Conservation (phyloP, 768 basidiomycete genomes). For the Coprinopsis strossmayeri region DNA sequence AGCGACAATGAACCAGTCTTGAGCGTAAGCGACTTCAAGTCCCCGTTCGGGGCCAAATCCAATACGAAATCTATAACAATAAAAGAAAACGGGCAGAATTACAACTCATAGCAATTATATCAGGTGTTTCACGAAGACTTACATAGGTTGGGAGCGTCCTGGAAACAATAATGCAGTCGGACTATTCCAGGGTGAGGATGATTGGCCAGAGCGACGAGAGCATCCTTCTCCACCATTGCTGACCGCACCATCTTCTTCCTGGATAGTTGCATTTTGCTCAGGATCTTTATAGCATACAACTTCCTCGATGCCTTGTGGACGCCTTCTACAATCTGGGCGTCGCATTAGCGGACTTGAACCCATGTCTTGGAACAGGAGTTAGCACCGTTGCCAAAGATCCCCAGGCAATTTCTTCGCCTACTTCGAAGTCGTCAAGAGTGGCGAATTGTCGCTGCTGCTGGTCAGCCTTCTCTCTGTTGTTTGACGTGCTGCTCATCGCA, state of each 20-base stretch:
- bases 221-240: constrained; percentile 76
- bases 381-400: constrained; percentile 25
- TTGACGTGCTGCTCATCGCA: no score
- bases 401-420: constrained; percentile 24
- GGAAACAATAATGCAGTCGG: constrained; percentile 76
- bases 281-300: constrained; percentile 33
- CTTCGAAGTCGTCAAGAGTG: constrained; percentile 21
- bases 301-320: constrained; percentile 23
- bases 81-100: constrained; percentile 10
- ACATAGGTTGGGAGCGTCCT: constrained; percentile 75
- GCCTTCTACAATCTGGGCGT: constrained; percentile 21
- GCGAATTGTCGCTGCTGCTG: constrained; percentile 8
- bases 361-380: neutral
- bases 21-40: constrained; percentile 66
- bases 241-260: constrained; percentile 73
- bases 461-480: neutral
- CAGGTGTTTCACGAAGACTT: neutral
- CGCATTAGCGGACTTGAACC: constrained; percentile 1
- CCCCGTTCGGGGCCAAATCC: constrained; percentile 71
- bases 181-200: constrained; percentile 75
- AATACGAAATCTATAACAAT: constrained; percentile 61
- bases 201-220: constrained; percentile 64
- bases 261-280: constrained; percentile 79
- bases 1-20: constrained; percentile 83
- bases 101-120: no score